A percentile compares a stretch with the other conserved stretches of the same genome.
Conservation (phyloP, 805 yeast genomes). For the Metschnikowia cubensis region DNA sequence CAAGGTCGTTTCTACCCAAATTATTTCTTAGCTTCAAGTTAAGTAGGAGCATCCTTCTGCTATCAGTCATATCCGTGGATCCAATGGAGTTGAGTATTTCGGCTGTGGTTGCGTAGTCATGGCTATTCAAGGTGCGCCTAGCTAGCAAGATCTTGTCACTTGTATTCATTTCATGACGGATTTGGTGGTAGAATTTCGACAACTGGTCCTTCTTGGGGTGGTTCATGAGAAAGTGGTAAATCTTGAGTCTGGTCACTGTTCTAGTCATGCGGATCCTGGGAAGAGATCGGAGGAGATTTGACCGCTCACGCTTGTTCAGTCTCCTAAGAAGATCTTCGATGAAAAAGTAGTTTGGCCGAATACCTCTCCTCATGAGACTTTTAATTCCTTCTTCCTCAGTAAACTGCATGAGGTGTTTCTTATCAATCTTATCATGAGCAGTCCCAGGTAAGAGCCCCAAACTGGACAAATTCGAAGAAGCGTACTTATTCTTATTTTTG, state of each 20-base stretch:
- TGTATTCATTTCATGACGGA: conserved; percentile 17
- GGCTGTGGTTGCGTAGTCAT: conserved; percentile 22
- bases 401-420: conserved; percentile 25
- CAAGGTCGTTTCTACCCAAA: conserved; percentile 19
- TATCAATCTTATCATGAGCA: conserved; percentile 9
- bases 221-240: conserved; percentile 12
- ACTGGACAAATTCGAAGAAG: conserved; percentile 22
- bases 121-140: conserved; percentile 29
- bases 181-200: conserved; percentile 13
- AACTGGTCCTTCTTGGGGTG: conserved; percentile 18
- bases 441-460: conserved; percentile 15
- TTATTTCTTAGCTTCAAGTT: conserved; percentile 24
- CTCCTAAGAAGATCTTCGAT: conserved; percentile 30
- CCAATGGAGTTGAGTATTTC: conserved; percentile 22
- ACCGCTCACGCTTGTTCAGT: conserved; percentile 18
- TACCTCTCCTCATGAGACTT: conserved; percentile 31
- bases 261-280: conserved; percentile 23
- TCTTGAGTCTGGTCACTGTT: conserved; percentile 16
- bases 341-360: conserved; percentile 32
- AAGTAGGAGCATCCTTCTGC: conserved; percentile 24
- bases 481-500: conserved; percentile 23
- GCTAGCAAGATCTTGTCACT: conserved; percentile 28
- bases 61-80: conserved; percentile 23
- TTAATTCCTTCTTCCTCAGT: conserved; percentile 31
- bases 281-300: conserved; percentile 21